Conservation (phyloP, 2,329 filamentous ascomycete species). For the Thielaviopsis punctulata region DNA sequence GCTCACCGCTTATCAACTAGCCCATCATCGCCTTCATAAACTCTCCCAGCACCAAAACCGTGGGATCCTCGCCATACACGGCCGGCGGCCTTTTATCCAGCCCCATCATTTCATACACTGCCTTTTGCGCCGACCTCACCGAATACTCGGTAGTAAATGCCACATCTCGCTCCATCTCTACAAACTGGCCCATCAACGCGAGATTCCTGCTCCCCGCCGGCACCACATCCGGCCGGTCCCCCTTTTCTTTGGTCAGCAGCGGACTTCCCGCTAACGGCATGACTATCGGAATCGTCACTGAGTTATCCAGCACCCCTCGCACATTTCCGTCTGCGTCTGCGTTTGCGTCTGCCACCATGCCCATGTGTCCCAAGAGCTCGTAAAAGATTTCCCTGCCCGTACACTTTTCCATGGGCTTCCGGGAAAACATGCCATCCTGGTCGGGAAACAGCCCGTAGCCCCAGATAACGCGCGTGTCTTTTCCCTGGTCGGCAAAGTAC, state of each 20-base stretch:
- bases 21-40: slow-evolving; percentile 13
- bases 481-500: slow-evolving; percentile 22
- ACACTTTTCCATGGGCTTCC: slow-evolving; percentile 25
- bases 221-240: slow-evolving; percentile 23
- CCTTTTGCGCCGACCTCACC: slow-evolving; percentile 20
- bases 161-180: slow-evolving; percentile 22
- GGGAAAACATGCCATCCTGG: slow-evolving; percentile 20
- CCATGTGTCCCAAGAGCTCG: slow-evolving; percentile 23
- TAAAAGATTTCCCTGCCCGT: slow-evolving; percentile 23
- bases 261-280: slow-evolving; percentile 24
- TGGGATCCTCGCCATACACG: slow-evolving; percentile 16
- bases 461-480: slow-evolving; percentile 21
- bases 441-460: slow-evolving; percentile 24
- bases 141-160: slow-evolving; percentile 21
- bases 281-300: slow-evolving; percentile 18
- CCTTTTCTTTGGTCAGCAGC: slow-evolving; percentile 20
- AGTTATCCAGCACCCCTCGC: slow-evolving; percentile 14
- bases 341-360: slow-evolving; percentile 18
- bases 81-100: slow-evolving; percentile 17
- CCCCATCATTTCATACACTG: slow-evolving; percentile 16
- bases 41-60: slow-evolving; percentile 12
- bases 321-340: too few species aligned
- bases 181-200: slow-evolving; percentile 25
- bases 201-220: slow-evolving; percentile 22
- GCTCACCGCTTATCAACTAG: too few species aligned